Base-by-base conservation (phyloP, 1,139 yeast genomes). In the Taphrina communis region DNA sequence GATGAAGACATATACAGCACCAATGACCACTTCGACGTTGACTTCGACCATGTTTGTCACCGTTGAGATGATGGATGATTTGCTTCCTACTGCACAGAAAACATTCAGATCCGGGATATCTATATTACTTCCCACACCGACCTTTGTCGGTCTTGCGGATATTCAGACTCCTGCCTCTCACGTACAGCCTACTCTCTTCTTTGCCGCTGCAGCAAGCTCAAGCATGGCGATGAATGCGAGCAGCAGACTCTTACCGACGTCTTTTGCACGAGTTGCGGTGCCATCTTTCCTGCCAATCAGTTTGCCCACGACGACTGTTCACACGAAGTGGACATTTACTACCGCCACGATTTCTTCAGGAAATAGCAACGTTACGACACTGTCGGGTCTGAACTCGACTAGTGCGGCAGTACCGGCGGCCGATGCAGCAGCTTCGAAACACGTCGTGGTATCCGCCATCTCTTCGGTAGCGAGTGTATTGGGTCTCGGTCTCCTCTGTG, bases 401-500 rank as follows among this genome's bases (percentile, higher is more conserved):
- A 50, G 53, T 21, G n/a, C 31, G 8, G 8, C 48, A n/a, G 19
- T 7, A 12, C 36, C 31, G 2, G 12, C 53, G 11, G n/a, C 53
- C 11, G 31, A 31, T 50, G 53, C 36, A 7, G n/a, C 36, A 1
- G 8, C 53, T 21, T 4, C 53, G 5, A 50, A 50, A n/a, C 53
- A 35, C n/a, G 53, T 50, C 12, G 53, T n/a, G 1, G 53, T 50
- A 8, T 50, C 53, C 11, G 53, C 53, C 36, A 36, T 53, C 42
- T 53, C 58, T 8, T 53, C 58, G 1, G 42, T 53, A 11, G 41
- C 58, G 7, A 53, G 58, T 25, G 25, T 53, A 1, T 42, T 53
- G 2, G 58, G 58, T 6, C 42, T 53, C 42, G 53, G 36, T 25
- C 36, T 50, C n/a, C n/a, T 50, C n/a, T 50, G 53, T 21, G 48